A percentile compares a stretch with the other conserved stretches of the same genome.
phyloP scores from a whole-genome alignment of 2,329 filamentous ascomycete genomes.

The Aspergillus piperis region DNA sequence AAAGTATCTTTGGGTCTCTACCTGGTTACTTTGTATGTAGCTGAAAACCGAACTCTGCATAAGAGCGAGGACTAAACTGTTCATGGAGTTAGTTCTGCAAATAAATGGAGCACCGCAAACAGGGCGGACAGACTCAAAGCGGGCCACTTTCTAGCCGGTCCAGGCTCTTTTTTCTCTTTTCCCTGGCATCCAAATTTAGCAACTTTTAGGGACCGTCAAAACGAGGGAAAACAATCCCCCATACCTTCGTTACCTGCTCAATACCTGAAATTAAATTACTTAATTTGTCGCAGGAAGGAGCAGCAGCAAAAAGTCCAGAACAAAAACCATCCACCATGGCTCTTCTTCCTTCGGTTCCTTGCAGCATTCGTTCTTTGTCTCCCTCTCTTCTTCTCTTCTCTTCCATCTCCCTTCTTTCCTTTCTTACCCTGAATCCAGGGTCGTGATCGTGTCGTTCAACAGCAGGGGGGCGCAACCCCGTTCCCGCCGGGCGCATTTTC shows the following conservation, averaged over 20 bases:
- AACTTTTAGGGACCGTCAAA: not conserved
- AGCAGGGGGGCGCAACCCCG: not conserved
- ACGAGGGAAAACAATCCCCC: not conserved
- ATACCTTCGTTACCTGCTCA: not conserved
- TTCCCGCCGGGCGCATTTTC: not conserved
- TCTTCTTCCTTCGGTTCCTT: not conserved
- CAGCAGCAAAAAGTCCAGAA: not conserved
- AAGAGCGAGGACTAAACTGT: not conserved
- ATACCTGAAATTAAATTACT: not conserved
- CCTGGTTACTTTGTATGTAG: not conserved
- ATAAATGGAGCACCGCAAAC: not conserved
- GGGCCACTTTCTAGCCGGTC: not conserved
- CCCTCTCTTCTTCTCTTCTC: not conserved
- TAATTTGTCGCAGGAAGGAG: not conserved
- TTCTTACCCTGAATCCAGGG: not conserved
- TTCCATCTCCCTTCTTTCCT: not conserved
- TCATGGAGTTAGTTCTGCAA: not conserved
- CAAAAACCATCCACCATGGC: not conserved
- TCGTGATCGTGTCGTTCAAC: not conserved
- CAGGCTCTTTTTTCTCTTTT: not conserved
- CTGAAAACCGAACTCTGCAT: not conserved
- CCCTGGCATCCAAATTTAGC: not conserved
- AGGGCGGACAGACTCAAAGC: not conserved
- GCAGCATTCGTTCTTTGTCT: not conserved
- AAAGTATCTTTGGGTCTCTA: not conserved